Conservation (phyloP, 1,139 yeast genomes). For the Pichia sp. region DNA sequence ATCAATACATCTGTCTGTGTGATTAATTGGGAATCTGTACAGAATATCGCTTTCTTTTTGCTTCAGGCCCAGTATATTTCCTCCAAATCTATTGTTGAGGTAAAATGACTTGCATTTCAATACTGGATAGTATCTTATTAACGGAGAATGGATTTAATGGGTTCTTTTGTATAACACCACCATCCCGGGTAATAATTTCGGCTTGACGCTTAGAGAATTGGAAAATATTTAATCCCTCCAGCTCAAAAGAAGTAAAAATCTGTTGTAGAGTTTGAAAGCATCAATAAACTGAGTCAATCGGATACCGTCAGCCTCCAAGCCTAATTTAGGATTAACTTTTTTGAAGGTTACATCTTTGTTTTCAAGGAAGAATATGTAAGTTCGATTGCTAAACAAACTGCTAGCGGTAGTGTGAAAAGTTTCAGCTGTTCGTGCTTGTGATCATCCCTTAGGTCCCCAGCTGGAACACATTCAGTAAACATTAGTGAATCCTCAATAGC, state of each 20-base stretch:
- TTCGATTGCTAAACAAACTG: neutral
- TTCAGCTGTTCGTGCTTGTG: neutral
- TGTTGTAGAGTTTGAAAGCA: conserved; percentile 60
- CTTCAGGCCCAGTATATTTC: conserved; percentile 61
- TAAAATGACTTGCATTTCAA: conserved; percentile 57
- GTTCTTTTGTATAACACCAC: conserved; percentile 56
- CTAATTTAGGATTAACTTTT: neutral
- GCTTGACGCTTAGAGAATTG: conserved; percentile 73
- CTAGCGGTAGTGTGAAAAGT: neutral
- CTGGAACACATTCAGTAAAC: no score
- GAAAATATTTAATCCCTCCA: conserved; percentile 54
- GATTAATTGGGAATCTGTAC: conserved; percentile 48
- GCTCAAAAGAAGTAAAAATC: conserved; percentile 58
- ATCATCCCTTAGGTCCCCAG: no score
- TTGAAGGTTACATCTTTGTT: neutral
- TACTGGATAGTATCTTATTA: conserved; percentile 67
- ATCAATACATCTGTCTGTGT: conserved; percentile 49
- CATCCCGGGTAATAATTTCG: conserved; percentile 45
- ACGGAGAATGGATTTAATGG: conserved; percentile 59
- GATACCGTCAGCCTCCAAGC: conserved; percentile 1
- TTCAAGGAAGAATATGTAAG: neutral
- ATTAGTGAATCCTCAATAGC: no score
- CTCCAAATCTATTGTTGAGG: conserved; percentile 58
- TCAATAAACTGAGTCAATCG: conserved; percentile 52
- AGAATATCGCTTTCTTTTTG: conserved; percentile 58